These are phyloP conservation scores for Fomitopsis palustris DNA, from an alignment of 1,284 basidiomycete genomes.

Conservation along the genomic window DNA sequence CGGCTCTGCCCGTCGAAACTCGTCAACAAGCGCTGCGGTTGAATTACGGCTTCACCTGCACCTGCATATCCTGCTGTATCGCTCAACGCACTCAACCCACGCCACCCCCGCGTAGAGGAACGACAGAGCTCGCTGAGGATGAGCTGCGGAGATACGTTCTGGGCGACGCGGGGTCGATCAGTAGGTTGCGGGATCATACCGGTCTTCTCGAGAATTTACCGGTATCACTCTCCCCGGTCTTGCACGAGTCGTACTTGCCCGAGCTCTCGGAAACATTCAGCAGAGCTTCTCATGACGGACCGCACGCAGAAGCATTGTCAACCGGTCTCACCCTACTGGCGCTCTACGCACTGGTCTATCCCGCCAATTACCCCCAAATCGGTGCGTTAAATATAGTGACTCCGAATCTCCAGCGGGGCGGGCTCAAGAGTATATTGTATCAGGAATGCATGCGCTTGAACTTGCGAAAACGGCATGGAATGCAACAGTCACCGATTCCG, in stretches of 20 bases:
- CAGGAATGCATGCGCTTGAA: slow-evolving; percentile 73
- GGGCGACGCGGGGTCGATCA: slow-evolving; percentile 11
- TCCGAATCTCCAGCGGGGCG: background rate
- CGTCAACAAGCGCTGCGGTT: slow-evolving; percentile 54
- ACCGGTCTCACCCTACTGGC: slow-evolving; percentile 56
- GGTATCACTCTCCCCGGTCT: slow-evolving; percentile 33
- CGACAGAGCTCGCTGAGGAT: slow-evolving; percentile 25
- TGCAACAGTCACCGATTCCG: slow-evolving; percentile 27
- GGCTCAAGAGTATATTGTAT: slow-evolving; percentile 1
- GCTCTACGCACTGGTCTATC: slow-evolving; percentile 65
- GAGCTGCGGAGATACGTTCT: slow-evolving; percentile 39
- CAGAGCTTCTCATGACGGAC: slow-evolving; percentile 58
- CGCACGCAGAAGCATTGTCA: slow-evolving; percentile 47
- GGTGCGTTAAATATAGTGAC: slow-evolving; percentile 39
- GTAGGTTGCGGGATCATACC: slow-evolving; percentile 6
- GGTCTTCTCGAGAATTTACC: slow-evolving; percentile 37
- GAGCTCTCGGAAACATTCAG: slow-evolving; percentile 60
- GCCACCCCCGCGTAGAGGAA: slow-evolving; percentile 30
- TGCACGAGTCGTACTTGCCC: slow-evolving; percentile 60
- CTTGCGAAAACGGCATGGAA: slow-evolving; percentile 76
- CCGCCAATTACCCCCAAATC: slow-evolving; percentile 72
- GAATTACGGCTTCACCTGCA: slow-evolving; percentile 68
- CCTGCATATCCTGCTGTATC: slow-evolving; percentile 32
- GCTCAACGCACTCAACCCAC: slow-evolving; percentile 41
- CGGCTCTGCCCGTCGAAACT: slow-evolving; percentile 55